These are phyloP conservation scores for Aspergillus kassunensis DNA, from an alignment of 495 filamentous ascomycete species.

Conservation along the genomic window DNA sequence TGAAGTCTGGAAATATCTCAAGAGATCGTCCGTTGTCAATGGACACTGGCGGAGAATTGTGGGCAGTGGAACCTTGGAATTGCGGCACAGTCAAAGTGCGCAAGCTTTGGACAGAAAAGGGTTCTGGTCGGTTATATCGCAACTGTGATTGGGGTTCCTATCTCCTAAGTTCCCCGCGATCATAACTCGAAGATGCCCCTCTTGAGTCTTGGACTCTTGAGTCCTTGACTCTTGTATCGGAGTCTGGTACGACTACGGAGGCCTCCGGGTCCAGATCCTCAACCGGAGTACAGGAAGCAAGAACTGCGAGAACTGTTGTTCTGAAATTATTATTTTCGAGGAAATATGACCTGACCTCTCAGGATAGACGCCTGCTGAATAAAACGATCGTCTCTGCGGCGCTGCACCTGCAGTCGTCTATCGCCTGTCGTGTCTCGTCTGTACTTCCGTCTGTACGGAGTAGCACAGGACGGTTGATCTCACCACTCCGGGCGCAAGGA, in stretches of 20 bases:
- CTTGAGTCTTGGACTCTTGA: too few relatives aligned
- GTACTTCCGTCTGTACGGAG: neutral
- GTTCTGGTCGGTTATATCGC: conserved; percentile 2
- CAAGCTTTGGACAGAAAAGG: conserved; percentile 12
- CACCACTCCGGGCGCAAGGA: neutral
- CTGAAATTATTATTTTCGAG: conserved; percentile 5
- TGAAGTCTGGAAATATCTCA: too few relatives aligned
- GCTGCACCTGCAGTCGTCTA: neutral
- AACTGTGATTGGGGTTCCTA: neutral
- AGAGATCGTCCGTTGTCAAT: too few relatives aligned
- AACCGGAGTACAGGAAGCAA: too few relatives aligned
- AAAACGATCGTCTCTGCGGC: conserved; percentile 18
- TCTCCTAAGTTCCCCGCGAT: neutral
- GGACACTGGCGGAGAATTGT: too few relatives aligned
- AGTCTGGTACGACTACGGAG: too few relatives aligned
- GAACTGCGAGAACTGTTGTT: neutral
- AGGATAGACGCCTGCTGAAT: neutral
- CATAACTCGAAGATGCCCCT: too few relatives aligned
- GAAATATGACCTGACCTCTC: conserved; percentile 13
- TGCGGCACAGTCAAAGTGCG: conserved; percentile 24
- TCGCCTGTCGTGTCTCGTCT: neutral
- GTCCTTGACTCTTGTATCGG: too few relatives aligned
- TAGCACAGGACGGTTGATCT: neutral
- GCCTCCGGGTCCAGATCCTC: too few relatives aligned
- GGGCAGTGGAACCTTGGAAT: conserved; percentile 5